Conservation (phyloP, 2,329 filamentous ascomycete genomes). For the Colletotrichum navitas region DNA sequence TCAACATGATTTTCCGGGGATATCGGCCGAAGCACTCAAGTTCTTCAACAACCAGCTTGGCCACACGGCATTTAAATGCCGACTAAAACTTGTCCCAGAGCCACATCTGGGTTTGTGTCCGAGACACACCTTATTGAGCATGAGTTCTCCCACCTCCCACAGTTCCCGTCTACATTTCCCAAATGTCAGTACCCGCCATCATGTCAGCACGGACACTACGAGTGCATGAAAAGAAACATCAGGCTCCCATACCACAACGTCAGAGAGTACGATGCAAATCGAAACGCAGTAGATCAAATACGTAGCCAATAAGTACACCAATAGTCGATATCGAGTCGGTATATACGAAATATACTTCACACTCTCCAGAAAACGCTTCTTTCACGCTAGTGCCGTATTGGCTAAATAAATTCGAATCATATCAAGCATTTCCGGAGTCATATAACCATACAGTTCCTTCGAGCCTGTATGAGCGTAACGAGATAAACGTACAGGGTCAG, state of each 20-base stretch:
- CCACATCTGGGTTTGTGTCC: background rate
- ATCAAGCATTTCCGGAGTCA: no score
- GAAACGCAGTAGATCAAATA: no score
- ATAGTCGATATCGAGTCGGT: no score
- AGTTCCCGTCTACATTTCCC: background rate
- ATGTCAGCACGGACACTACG: background rate
- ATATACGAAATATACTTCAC: no score
- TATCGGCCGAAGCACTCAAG: background rate
- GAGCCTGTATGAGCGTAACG: no score
- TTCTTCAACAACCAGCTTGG: background rate
- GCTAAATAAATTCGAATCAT: no score
- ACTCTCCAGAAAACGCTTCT: no score
- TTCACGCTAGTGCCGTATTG: no score
- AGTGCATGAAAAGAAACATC: background rate
- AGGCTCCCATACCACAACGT: background rate
- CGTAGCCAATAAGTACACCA: no score
- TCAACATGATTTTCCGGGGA: background rate
- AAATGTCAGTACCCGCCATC: background rate
- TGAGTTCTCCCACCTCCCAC: background rate
- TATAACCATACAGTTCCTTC: no score
- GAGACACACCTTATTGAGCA: background rate
- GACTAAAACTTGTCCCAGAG: background rate
- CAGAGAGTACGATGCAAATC: background rate
- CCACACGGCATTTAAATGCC: background rate
- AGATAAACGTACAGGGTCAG: no score